These are phyloP conservation scores for Ceratocystis diversiconidia DNA, from an alignment of 2,329 filamentous ascomycete genomes.

Conservation along the genomic window DNA sequence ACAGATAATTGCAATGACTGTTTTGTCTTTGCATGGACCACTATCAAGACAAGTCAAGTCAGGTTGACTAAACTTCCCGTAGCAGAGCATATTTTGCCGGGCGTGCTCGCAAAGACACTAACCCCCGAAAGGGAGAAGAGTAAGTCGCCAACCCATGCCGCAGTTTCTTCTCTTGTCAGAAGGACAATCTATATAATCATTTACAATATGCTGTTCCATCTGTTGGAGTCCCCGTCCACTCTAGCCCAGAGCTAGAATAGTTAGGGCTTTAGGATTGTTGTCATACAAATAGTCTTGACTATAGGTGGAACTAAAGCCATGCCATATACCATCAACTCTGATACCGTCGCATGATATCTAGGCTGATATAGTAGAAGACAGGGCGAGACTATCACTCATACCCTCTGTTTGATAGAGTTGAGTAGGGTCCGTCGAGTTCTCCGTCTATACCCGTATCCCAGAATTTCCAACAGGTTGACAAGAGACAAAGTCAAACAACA, in stretches of 20 bases:
- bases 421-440: neutral
- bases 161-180: neutral
- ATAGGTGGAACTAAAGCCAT: neutral
- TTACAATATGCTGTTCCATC: neutral
- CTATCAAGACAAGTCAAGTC: neutral
- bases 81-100: neutral
- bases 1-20: neutral
- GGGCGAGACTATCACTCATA: neutral
- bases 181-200: neutral
- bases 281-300: neutral
- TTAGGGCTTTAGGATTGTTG: neutral
- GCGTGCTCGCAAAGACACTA: too few relatives aligned
- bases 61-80: neutral
- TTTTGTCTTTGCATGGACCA: neutral
- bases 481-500: neutral
- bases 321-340: neutral
- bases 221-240: neutral
- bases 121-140: too few relatives aligned
- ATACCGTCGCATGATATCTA: neutral
- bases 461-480: neutral
- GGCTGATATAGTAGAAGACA: neutral
- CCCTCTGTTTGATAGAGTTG: neutral
- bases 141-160: neutral
- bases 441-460: neutral
- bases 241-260: neutral